Base-by-base conservation (phyloP, 2,329 filamentous ascomycete genomes). In the Coniochaeta prunicola region DNA sequence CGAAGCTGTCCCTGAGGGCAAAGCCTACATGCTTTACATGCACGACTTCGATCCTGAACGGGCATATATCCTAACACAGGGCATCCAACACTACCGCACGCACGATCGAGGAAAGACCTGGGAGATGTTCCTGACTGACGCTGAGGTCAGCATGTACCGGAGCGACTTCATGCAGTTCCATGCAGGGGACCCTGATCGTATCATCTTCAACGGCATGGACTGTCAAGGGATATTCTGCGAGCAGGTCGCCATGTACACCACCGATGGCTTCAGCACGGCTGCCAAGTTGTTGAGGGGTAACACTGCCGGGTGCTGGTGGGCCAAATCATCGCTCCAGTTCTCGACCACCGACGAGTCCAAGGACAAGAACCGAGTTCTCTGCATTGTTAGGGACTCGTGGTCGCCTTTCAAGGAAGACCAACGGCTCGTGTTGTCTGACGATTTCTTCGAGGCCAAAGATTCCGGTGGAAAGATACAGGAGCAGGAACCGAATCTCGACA, bases 281-380 rank as follows among this genome's bases (percentile, higher is more conserved):
- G 82, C 85, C 57, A 81, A 89, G 64, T 73, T 80, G 6, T 79
- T 97, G 60, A 82, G 88, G 57, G 78, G 82, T 45, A 82, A 86
- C 64, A 90, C 90, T 2, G 79, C 84, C 55, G 87, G 89, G 61
- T 99, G 94, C 72, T 85, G 88, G 71, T 99, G 93, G 91, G 93
- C 94, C 57, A 91, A 91, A 69, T 84, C 85, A 15, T 86, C 89
- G 13, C 80, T 83, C 5, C 74, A 86, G 45, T 97, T 99, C 70
- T 84, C 83, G 34, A 87, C 86, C 12, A 88, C 88, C 61, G 74
- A 87, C 58, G 75, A 81, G 1, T 80, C 88, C 34, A 76, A 86
- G 57, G 86, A 94, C 68, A 77, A 84, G 57, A 79, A 88, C 64
- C 85, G 92, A 58, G 81, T 93, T 57, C 74, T 97, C 57, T 99